Base-by-base conservation (phyloP, 2,329 filamentous ascomycete species). In the Fusarium bactridioides region DNA sequence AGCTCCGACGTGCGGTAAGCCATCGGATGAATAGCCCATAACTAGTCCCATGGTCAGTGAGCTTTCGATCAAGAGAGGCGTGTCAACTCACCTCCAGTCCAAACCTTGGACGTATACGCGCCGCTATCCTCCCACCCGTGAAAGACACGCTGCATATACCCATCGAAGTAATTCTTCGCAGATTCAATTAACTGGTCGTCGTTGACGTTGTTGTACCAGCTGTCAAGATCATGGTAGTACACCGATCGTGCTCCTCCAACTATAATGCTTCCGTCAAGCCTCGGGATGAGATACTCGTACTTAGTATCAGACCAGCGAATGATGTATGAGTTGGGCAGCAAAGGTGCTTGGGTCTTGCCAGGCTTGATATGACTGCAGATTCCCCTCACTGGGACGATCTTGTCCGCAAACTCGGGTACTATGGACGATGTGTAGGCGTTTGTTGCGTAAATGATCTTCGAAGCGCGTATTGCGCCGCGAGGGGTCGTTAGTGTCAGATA, bases 111-210 rank as follows among this genome's bases (percentile, higher is more conserved):
- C 3, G 78, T 70, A 53, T 76, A 55, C 9, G 82, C 83, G 10
- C 77, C 79, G 25, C 78, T 83, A 4, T 82, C 70, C 47, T 87
- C 84, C 86, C 86, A 89, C 2, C 86, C 86, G 3, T 70, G 76
- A 61, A 87, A 87, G 44, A 81, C 81, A 5, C 80, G 76, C 64
- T 84, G 83, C 83, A 88, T 87, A 59, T 85, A 86, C 0, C 79
- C 79, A 33, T 84, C 80, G 67, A 86, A 88, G 69, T 87, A 58
- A 1, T 19, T 13, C n/a, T 41, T 62, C 0, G 60, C 60, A 27
- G 41, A 40, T 1, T 62, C 60, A 11, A 62, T 62, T 3, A 62
- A 21, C 9, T 47, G 12, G 16, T 62, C 43, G 11, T 62, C 60
- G 19, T 62, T 48, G 18, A 35, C 43, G 3, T 62, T 62, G 13